Conservation (phyloP, 78 protist species). For the Pigoraptor vietnamica region DNA sequence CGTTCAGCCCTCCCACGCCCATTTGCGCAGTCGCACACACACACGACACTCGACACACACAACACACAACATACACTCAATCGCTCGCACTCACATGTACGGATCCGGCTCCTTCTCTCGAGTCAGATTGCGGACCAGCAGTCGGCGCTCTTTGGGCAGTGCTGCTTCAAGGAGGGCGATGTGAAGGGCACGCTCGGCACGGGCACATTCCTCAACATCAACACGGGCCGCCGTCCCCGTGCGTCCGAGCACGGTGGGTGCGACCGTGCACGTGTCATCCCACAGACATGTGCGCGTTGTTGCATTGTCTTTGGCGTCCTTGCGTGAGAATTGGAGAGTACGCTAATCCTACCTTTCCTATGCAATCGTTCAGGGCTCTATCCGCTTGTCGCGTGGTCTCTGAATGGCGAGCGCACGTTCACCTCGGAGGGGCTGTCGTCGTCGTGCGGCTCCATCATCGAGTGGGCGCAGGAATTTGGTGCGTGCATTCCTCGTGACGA, state of each 20-base stretch:
- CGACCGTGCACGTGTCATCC: too few species aligned
- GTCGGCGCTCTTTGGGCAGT: not conserved
- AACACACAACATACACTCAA: too few species aligned
- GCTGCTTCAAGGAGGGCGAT: not conserved
- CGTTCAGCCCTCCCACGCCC: too few species aligned
- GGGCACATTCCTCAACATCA: not conserved
- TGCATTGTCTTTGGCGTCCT: not conserved
- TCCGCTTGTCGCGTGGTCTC: not conserved
- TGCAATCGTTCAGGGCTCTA: not conserved
- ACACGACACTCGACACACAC: too few species aligned
- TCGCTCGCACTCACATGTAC: too few species aligned
- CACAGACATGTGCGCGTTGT: too few species aligned
- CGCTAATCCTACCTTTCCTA: not conserved
- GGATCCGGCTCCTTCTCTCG: too few species aligned
- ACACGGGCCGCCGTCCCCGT: not conserved
- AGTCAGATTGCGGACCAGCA: conserved; percentile 7
- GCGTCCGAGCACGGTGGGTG: not conserved
- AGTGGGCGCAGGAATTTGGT: not conserved
- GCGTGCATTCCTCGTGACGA: too few species aligned
- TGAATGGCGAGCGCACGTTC: not conserved
- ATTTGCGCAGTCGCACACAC: too few species aligned
- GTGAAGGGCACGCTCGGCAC: conserved; percentile 2
- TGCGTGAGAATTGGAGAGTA: not conserved
- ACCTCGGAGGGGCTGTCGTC: not conserved
- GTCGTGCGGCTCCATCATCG: not conserved